Conservation (phyloP, 106 monocot genomes). For the Alisma plantagoaquatica region DNA sequence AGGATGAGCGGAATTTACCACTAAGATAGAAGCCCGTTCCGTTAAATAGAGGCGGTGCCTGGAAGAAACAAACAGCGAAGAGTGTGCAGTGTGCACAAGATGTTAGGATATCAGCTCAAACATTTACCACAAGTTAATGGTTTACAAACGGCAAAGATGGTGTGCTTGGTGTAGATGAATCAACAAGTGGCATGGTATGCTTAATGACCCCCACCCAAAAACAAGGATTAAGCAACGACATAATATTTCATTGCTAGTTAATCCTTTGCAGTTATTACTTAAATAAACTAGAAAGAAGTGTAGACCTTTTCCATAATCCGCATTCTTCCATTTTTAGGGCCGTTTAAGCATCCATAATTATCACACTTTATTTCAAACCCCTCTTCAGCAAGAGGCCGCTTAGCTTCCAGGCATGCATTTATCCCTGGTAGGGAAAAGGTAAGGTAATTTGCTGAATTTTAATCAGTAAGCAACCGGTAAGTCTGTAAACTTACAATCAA, state of each 20-base stretch:
- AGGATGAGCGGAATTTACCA: slow-evolving; percentile 34
- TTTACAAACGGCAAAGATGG: too few relatives aligned
- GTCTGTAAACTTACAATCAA: slow-evolving; percentile 55
- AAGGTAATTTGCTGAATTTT: neutral
- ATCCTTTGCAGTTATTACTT: too few relatives aligned
- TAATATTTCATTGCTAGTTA: too few relatives aligned
- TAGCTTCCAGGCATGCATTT: slow-evolving; percentile 61
- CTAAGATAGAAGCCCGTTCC: slow-evolving; percentile 35
- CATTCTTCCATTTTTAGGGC: slow-evolving; percentile 69
- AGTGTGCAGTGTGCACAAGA: too few relatives aligned
- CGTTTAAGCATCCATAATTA: slow-evolving; percentile 69
- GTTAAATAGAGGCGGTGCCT: slow-evolving; percentile 49
- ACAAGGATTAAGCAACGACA: too few relatives aligned
- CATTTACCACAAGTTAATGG: too few relatives aligned
- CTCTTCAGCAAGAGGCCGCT: slow-evolving; percentile 58
- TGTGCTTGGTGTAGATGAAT: too few relatives aligned
- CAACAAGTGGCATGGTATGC: too few relatives aligned
- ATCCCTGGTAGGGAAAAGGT: slow-evolving; percentile 39
- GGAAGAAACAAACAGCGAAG: neutral
- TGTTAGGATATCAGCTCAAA: too few relatives aligned
- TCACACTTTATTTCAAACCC: slow-evolving; percentile 70
- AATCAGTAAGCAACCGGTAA: neutral
- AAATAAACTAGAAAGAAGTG: too few relatives aligned
- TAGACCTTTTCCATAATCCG: slow-evolving; percentile 51
- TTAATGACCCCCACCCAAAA: too few relatives aligned